Evolutionary conservation across 495 filamentous ascomycete genomes (phyloP), one percentile per base, ranked within the genome.

Genomic region (Aspergillus heteromorphus): DNA sequence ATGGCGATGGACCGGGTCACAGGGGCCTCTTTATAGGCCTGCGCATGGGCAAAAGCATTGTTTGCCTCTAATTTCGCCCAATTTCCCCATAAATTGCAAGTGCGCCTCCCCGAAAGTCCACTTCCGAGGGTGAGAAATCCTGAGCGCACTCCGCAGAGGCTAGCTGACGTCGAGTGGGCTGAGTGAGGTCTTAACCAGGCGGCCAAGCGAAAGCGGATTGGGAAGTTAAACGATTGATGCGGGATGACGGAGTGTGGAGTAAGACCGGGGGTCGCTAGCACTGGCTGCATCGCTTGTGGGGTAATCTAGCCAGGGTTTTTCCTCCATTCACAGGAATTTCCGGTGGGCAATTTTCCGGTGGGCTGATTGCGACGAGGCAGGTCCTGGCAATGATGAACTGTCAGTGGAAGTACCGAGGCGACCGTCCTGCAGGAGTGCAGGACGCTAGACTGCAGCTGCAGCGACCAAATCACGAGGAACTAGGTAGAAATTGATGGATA

Each of bases 321-420:
- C 57, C 57, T 60, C 57, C 57, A 60, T 60, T 60, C 57, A 60
- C 16, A 45, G 23, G 31, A 31, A 13, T 18, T 13, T 11, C 30
- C 49, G 57, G 57, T 8, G 17, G 48, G 57, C 34, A 38, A 21
- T 47, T 60, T 60, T 41, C 13, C 53, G 52, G 48, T 49, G 34
- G 21, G 34, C 42, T 45, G 23, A 27, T 27, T 7, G 23, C 23
- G 23, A 27, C 3, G 23, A 27, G 23, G 23, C 23, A 27, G 7
- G 7, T 27, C 23, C 23, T 27, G 23, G 3, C 23, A 27, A 27
- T 27, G 23, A 27, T 7, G 23, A 27, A 7, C 23, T 27, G 23
- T 27, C 23, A 7, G 23, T 27, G 23, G 23, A 7, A 27, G 23
- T 27, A 3, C 23, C 23, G 23, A 27, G 23, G 23, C 23, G 7